Conservation (phyloP, 495 filamentous ascomycete species). For the Penicillium dipodomyicola region DNA sequence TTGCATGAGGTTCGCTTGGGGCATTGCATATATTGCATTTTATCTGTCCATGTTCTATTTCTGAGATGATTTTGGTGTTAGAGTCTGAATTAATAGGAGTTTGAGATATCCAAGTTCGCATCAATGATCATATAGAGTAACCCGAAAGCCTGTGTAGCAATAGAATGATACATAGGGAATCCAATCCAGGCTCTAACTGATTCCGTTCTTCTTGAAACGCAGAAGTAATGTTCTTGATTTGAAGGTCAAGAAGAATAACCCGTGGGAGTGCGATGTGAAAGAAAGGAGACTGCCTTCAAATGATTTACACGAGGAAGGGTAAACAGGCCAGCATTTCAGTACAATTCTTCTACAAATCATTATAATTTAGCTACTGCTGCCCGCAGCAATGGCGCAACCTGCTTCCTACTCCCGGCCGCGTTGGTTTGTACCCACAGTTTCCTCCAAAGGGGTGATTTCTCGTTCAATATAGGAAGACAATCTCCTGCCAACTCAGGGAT, state of each 20-base stretch:
- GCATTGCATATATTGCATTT: slow-evolving; percentile 32
- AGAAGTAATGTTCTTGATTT: too few species aligned
- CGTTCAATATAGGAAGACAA: slow-evolving; percentile 35
- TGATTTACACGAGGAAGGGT: too few species aligned
- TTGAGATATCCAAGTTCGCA: slow-evolving; percentile 5
- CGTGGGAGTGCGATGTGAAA: too few species aligned
- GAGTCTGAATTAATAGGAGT: slow-evolving; percentile 13
- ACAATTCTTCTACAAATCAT: neutral
- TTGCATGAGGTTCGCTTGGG: slow-evolving; percentile 29
- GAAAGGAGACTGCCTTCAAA: too few species aligned
- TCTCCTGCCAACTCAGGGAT: slow-evolving; percentile 26
- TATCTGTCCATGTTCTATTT: slow-evolving; percentile 3
- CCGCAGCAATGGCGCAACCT: slow-evolving; percentile 81
- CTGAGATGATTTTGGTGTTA: slow-evolving; percentile 12
- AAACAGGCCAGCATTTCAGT: neutral
- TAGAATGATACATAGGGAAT: neutral
- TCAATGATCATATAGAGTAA: neutral
- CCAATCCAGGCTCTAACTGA: too few species aligned
- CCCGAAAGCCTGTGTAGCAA: neutral
- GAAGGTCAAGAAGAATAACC: too few species aligned
- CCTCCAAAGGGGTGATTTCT: slow-evolving; percentile 24
- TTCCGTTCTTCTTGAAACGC: too few species aligned
- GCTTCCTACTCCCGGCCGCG: slow-evolving; percentile 73
- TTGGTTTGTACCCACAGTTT: slow-evolving; percentile 67
- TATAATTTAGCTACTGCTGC: slow-evolving; percentile 52